Evolutionary conservation across 176 grass and related monocot genomes (phyloP), one percentile per base, ranked within the genome.

Genomic region (Cenchrus purpureus): DNA sequence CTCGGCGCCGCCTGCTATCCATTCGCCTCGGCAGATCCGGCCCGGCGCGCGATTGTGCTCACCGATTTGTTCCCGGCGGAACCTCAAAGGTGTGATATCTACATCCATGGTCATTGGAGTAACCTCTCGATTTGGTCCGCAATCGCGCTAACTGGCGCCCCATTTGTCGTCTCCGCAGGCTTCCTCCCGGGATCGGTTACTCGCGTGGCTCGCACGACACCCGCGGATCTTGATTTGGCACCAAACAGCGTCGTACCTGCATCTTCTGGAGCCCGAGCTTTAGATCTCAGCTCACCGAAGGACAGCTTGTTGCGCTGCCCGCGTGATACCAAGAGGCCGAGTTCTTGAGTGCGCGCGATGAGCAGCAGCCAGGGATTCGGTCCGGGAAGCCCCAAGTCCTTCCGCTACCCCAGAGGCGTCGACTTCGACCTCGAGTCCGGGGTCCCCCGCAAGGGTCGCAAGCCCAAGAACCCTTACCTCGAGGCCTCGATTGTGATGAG

Each of bases 381-480:
- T 34, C 51, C 91, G 25, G 92, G 91, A 79, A 98, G 91, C 62
- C 90, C 93, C 83, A 90, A 87, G 52, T 89, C 97, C 37, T 92
- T 96, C 82, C 89, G 88, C 77, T 98, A 95, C 88, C 89, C 90
- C 51, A 83, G 58, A 10, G 90, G 95, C 49, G 87, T 29, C 16
- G 93, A 98, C 56, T 88, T 96, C 48, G 97, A 98, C 81, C 71
- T 95, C 50, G 91, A 96, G 84, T 87, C 90, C 25, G 97, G 91
- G 78, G 71, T 78, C 31, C 2, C 84, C 3, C 85, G 85, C 79
- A 95, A 94, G 80, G 83, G 62, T 48, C 91, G 87, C 37, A 98
- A 85, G 79, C 68, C 89, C 43, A 93, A 70, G 89, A 91, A 51
- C 76, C 73, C 86, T 2, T 78, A 88, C 55, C 85, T 90, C 22